Evolutionary conservation across 768 basidiomycete genomes (phyloP).

Genomic region (Mycena rosella): DNA sequence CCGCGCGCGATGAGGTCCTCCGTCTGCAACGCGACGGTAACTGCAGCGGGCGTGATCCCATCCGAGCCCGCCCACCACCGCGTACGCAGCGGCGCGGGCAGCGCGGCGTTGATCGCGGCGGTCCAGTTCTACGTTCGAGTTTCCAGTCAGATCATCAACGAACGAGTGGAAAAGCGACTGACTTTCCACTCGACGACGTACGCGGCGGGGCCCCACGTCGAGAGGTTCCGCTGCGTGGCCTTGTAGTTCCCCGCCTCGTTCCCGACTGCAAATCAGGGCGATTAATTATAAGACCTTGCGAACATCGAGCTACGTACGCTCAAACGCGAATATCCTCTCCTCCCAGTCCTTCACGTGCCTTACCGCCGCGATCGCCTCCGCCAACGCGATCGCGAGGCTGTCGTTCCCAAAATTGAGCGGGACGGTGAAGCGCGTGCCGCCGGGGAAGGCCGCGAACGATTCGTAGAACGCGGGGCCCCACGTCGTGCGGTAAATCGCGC

Average conservation of each 20-base stretch:
- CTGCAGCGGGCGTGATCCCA: slow-evolving; percentile 18
- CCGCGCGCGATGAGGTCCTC: slow-evolving; percentile 42
- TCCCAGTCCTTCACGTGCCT: background rate
- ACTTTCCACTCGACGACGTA: slow-evolving; percentile 31
- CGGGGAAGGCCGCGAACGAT: slow-evolving; percentile 14
- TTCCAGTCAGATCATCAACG: background rate
- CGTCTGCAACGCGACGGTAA: slow-evolving; percentile 28
- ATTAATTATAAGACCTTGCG: background rate
- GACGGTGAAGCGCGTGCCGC: slow-evolving; percentile 17
- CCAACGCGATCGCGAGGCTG: slow-evolving; percentile 17
- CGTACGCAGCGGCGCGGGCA: slow-evolving; percentile 17
- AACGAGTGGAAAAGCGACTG: background rate
- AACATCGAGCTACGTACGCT: slow-evolving; percentile 5
- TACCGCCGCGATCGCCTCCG: slow-evolving; percentile 19
- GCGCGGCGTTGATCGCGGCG: slow-evolving; percentile 7
- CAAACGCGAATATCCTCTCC: slow-evolving; percentile 21
- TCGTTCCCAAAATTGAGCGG: slow-evolving; percentile 32
- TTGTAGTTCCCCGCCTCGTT: slow-evolving; percentile 33
- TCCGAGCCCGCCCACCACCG: slow-evolving; percentile 32
- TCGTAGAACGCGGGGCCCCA: slow-evolving; percentile 26
- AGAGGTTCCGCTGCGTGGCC: slow-evolving; percentile 28
- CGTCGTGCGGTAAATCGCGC: slow-evolving; percentile 29
- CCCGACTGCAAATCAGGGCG: slow-evolving; percentile 1
- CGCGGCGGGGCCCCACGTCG: slow-evolving; percentile 24
- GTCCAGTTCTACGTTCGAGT: slow-evolving; percentile 30